Evolutionary conservation across 805 yeast species (phyloP).

Genomic region (Cyberlindnera subsufficiens): DNA sequence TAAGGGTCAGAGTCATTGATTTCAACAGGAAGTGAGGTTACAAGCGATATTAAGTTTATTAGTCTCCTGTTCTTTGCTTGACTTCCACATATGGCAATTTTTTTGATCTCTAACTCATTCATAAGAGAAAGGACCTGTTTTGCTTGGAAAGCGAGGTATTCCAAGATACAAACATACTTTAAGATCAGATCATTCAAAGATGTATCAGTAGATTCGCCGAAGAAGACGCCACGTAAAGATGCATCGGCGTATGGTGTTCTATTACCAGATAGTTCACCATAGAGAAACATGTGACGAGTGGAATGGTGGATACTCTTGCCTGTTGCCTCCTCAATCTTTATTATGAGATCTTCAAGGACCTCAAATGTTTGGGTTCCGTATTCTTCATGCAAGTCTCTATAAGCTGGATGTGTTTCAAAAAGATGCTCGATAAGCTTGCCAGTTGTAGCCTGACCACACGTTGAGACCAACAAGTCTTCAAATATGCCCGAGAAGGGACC

Average conservation of each 20-base stretch:
- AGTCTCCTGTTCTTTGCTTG: slow-evolving; percentile 44
- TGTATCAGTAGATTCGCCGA: slow-evolving; percentile 39
- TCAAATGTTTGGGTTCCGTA: slow-evolving; percentile 15
- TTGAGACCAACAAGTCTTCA: slow-evolving; percentile 31
- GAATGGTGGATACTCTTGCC: slow-evolving; percentile 22
- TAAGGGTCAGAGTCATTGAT: slow-evolving; percentile 14
- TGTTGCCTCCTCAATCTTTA: slow-evolving; percentile 8
- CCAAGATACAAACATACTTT: slow-evolving; percentile 41
- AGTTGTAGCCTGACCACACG: slow-evolving; percentile 55
- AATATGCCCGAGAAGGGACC: slow-evolving; percentile 47
- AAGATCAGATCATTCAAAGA: slow-evolving; percentile 30
- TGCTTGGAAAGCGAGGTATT: slow-evolving; percentile 48
- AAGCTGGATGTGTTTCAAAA: slow-evolving; percentile 36
- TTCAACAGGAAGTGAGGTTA: slow-evolving; percentile 22
- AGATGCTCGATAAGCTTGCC: slow-evolving; percentile 47
- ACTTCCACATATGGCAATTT: slow-evolving; percentile 44
- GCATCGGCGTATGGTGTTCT: slow-evolving; percentile 51
- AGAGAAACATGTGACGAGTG: slow-evolving; percentile 35
- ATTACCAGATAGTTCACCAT: slow-evolving; percentile 55
- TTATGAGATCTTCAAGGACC: slow-evolving; percentile 19
- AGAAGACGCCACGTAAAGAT: slow-evolving; percentile 39
- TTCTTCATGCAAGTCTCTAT: slow-evolving; percentile 4
- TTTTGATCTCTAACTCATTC: slow-evolving; percentile 21
- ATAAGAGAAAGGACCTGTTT: slow-evolving; percentile 33
- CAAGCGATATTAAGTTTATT: slow-evolving; percentile 25